phyloP scores from a whole-genome alignment of 73 alveolate genomes.

The Paramecium caudatum region DNA sequence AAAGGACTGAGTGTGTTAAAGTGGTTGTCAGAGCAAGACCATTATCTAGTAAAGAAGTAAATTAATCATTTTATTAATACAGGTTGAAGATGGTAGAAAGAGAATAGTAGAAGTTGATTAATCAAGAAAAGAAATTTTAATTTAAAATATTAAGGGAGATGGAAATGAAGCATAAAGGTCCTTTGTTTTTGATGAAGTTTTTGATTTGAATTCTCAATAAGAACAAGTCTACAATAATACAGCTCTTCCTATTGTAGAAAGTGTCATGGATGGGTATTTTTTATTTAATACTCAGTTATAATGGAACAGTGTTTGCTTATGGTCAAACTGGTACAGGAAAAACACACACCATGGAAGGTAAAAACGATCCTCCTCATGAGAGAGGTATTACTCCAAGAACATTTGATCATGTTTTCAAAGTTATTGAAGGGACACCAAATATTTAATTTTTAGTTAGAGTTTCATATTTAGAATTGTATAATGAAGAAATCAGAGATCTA shows the following conservation, averaged over 20 bases:
- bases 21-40: slow-evolving; percentile 98
- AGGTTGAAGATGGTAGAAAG: slow-evolving; percentile 85
- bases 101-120: slow-evolving; percentile 89
- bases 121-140: slow-evolving; percentile 90
- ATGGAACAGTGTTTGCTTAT: slow-evolving; percentile 98
- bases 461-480: slow-evolving; percentile 96
- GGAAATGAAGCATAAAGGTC: slow-evolving; percentile 82
- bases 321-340: slow-evolving; percentile 99
- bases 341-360: slow-evolving; percentile 98
- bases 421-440: slow-evolving; percentile 92
- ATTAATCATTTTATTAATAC: not conserved
- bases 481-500: slow-evolving; percentile 98
- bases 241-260: slow-evolving; percentile 94
- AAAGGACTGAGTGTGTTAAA: slow-evolving; percentile 93
- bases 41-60: slow-evolving; percentile 85
- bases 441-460: slow-evolving; percentile 95
- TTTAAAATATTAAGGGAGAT: slow-evolving; percentile 85
- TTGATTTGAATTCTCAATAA: slow-evolving; percentile 86
- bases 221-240: slow-evolving; percentile 90
- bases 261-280: slow-evolving; percentile 91
- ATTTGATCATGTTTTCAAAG: slow-evolving; percentile 93
- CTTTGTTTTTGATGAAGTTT: slow-evolving; percentile 95
- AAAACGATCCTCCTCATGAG: slow-evolving; percentile 87
- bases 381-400: slow-evolving; percentile 99
- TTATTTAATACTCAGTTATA: slow-evolving; percentile 71